Conservation (phyloP, 257 asterid genomes). For the Prunella vulgaris region DNA sequence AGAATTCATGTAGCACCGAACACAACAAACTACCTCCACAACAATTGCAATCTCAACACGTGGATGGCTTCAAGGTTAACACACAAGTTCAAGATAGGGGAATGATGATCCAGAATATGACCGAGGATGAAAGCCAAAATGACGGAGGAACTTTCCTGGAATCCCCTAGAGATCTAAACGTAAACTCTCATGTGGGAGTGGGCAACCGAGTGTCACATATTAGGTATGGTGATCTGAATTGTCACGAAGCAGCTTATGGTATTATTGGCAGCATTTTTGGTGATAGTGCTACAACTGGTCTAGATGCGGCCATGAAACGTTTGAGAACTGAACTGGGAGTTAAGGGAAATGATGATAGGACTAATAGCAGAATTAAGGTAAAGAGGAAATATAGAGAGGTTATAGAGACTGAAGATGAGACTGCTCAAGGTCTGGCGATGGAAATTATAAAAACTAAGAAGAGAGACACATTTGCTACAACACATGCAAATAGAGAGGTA, state of each 20-base stretch:
- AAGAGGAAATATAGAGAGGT: constrained; percentile 36
- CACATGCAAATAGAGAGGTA: constrained; percentile 29
- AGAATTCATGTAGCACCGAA: background rate
- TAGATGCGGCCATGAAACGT: constrained; percentile 12
- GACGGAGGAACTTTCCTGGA: constrained; percentile 11
- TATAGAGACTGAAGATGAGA: constrained; percentile 37
- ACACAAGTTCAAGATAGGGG: constrained; percentile 23
- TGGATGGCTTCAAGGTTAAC: background rate
- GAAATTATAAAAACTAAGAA: constrained; percentile 26
- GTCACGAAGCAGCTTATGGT: constrained; percentile 18
- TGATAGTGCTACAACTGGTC: constrained; percentile 10
- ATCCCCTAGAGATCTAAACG: constrained; percentile 1
- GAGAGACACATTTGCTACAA: constrained; percentile 28
- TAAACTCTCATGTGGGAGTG: background rate
- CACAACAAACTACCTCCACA: constrained; percentile 12
- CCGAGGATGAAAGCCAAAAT: constrained; percentile 16
- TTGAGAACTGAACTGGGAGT: constrained; percentile 1
- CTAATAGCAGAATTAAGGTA: constrained; percentile 11
- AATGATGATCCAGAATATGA: constrained; percentile 27
- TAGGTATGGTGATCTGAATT: constrained; percentile 33
- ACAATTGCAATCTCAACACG: background rate
- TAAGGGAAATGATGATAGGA: background rate
- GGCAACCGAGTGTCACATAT: constrained; percentile 17
- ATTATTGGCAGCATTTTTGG: constrained; percentile 21
- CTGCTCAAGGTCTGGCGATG: background rate